Evolutionary conservation across 2,329 filamentous ascomycete genomes (phyloP).

Genomic region (Colletotrichum chlorophyti): DNA sequence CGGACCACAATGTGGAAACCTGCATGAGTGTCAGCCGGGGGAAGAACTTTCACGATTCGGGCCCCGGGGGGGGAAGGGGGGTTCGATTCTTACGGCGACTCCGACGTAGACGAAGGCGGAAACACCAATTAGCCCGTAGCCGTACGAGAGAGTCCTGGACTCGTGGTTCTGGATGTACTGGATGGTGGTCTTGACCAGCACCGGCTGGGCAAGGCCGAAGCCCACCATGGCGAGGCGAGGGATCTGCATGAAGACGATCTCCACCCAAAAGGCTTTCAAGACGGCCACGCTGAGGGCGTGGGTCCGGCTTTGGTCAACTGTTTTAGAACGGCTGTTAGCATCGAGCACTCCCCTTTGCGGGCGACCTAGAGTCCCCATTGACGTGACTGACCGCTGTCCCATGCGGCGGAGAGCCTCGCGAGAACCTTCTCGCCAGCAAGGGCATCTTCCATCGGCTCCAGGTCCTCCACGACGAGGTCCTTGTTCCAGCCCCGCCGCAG

Average conservation of each 20-base stretch:
- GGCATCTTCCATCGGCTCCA: slow-evolving; percentile 5
- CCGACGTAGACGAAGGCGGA: slow-evolving; percentile 48
- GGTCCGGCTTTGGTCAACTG: neutral
- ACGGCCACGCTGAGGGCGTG: neutral
- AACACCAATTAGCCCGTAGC: slow-evolving; percentile 48
- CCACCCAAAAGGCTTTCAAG: neutral
- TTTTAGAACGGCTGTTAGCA: neutral
- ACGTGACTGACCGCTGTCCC: neutral
- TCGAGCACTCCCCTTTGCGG: no score
- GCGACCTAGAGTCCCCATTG: no score
- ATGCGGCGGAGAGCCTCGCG: neutral
- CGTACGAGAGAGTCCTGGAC: slow-evolving; percentile 28
- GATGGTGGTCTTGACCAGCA: slow-evolving; percentile 43
- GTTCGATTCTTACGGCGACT: slow-evolving; percentile 36
- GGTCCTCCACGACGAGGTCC: neutral
- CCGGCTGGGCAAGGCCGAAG: slow-evolving; percentile 52
- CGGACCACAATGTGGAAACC: slow-evolving; percentile 13
- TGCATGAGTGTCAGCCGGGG: neutral
- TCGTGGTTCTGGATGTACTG: slow-evolving; percentile 6
- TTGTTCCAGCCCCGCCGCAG: neutral
- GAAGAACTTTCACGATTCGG: no score
- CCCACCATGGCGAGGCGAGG: slow-evolving; percentile 39
- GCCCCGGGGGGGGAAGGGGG: neutral
- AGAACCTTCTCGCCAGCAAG: neutral
- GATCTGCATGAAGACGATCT: slow-evolving; percentile 37